A percentile compares a stretch with the other conserved stretches of the same genome.
Conservation (phyloP, 73 alveolate genomes). For the Diophrys appendiculata region DNA sequence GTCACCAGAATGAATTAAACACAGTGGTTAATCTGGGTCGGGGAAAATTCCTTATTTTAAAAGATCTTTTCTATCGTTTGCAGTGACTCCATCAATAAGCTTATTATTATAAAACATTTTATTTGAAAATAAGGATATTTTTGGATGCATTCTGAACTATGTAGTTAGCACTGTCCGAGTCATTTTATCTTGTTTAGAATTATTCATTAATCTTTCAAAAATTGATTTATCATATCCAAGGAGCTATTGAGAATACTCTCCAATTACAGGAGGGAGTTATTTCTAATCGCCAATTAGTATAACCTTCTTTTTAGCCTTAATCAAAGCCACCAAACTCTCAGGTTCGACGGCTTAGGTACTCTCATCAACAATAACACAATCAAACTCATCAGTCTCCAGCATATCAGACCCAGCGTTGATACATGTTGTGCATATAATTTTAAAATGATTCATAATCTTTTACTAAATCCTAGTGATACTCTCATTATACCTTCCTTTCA, state of each 20-base stretch:
- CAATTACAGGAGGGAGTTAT: constrained; percentile 50
- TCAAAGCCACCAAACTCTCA: constrained; percentile 11
- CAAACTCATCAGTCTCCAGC: constrained; percentile 82
- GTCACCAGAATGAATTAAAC: constrained; percentile 95
- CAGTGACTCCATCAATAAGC: constrained; percentile 92
- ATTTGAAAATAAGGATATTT: constrained; percentile 96
- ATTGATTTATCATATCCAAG: neutral
- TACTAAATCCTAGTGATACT: too few species aligned
- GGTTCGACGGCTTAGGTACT: constrained; percentile 95
- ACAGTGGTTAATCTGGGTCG: constrained; percentile 91
- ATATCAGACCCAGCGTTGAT: constrained; percentile 93
- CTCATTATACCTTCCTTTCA: constrained; percentile 91
- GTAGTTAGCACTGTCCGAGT: constrained; percentile 96
- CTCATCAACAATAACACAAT: constrained; percentile 93
- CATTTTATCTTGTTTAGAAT: constrained; percentile 96
- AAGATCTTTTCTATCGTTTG: constrained; percentile 87
- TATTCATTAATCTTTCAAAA: constrained; percentile 92
- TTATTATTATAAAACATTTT: constrained; percentile 98
- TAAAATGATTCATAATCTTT: constrained; percentile 79
- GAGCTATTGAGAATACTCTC: constrained; percentile 94
- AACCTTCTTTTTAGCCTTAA: constrained; percentile 10
- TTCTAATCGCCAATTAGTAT: constrained; percentile 15
- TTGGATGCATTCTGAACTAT: constrained; percentile 99
- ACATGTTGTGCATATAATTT: constrained; percentile 96
- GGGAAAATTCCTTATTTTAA: constrained; percentile 98